phyloP scores from a whole-genome alignment of 2,329 filamentous ascomycete species.

The Curvularia sp. region DNA sequence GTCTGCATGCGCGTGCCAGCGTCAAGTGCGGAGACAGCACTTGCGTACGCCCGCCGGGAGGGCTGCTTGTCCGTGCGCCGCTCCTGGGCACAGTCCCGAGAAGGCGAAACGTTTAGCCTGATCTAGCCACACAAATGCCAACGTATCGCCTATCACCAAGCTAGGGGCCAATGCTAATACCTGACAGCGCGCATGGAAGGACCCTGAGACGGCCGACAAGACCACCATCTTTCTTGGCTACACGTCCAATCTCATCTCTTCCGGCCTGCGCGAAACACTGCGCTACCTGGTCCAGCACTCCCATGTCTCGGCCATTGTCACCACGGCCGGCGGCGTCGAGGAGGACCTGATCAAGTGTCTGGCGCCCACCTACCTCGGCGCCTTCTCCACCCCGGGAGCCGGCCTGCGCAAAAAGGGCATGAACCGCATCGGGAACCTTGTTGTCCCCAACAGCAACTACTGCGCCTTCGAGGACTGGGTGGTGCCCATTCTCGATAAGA shows the following conservation, averaged over 20 bases:
- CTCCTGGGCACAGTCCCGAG: slow-evolving; percentile 15
- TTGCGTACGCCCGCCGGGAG: slow-evolving; percentile 22
- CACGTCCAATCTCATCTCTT: slow-evolving; percentile 97
- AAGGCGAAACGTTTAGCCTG: slow-evolving; percentile 43
- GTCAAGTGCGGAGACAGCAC: slow-evolving; percentile 32
- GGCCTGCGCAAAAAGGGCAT: slow-evolving; percentile 82
- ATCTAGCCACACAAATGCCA: slow-evolving; percentile 36
- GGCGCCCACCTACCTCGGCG: slow-evolving; percentile 88
- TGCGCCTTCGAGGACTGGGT: slow-evolving; percentile 98
- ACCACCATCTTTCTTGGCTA: slow-evolving; percentile 98
- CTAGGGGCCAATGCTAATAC: slow-evolving; percentile 34
- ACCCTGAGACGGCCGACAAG: slow-evolving; percentile 77
- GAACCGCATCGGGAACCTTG: slow-evolving; percentile 93
- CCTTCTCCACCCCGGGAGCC: slow-evolving; percentile 79
- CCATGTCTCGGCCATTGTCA: slow-evolving; percentile 92
- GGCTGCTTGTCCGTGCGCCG: slow-evolving; percentile 30
- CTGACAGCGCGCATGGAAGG: slow-evolving; percentile 74
- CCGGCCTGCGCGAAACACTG: slow-evolving; percentile 87
- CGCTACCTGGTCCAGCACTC: slow-evolving; percentile 92
- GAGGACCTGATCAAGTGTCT: slow-evolving; percentile 99
- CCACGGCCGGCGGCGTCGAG: slow-evolving; percentile 92
- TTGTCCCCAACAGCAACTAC: slow-evolving; percentile 97
- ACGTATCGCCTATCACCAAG: slow-evolving; percentile 24
- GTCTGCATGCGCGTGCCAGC: slow-evolving; percentile 21
- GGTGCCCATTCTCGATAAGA: slow-evolving; percentile 89